Percentiles rank a stretch among this genome's conserved stretches.
phyloP scores from a whole-genome alignment of 495 filamentous ascomycete genomes.

The Cercophora sp. region DNA sequence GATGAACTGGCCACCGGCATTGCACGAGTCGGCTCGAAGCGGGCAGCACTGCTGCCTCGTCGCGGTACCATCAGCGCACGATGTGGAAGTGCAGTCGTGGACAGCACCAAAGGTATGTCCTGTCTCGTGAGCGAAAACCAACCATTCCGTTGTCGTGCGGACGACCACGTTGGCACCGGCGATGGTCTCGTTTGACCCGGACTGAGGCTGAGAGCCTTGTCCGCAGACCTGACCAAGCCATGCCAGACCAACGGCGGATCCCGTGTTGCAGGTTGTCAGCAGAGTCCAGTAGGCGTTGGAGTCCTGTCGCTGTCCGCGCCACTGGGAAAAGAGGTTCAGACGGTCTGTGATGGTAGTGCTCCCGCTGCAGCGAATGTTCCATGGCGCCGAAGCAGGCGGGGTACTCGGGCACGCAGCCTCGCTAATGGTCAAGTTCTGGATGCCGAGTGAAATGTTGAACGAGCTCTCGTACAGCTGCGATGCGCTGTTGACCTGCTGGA shows the following conservation, averaged over 20 bases:
- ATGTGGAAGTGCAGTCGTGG: slow-evolving; percentile 73
- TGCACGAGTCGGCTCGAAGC: slow-evolving; percentile 60
- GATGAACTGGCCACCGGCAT: slow-evolving; percentile 74
- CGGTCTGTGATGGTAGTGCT: slow-evolving; percentile 69
- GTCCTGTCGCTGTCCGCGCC: slow-evolving; percentile 71
- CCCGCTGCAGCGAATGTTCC: slow-evolving; percentile 71
- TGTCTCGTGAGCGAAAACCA: slow-evolving; percentile 93
- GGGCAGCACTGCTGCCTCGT: slow-evolving; percentile 83
- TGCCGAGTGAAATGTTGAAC: slow-evolving; percentile 90
- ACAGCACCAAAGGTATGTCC: slow-evolving; percentile 96
- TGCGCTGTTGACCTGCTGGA: slow-evolving; percentile 79
- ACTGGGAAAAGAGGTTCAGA: slow-evolving; percentile 81
- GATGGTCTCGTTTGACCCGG: slow-evolving; percentile 56
- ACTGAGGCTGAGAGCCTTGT: slow-evolving; percentile 44
- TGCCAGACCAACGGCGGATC: slow-evolving; percentile 82
- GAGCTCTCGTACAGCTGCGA: slow-evolving; percentile 81
- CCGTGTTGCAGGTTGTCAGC: slow-evolving; percentile 79
- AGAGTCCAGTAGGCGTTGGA: slow-evolving; percentile 91
- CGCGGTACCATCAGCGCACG: slow-evolving; percentile 59
- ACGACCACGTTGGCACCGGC: slow-evolving; percentile 88
- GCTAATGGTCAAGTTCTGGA: slow-evolving; percentile 78
- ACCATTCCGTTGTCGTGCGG: slow-evolving; percentile 81
- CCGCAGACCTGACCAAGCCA: slow-evolving; percentile 91
- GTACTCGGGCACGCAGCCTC: slow-evolving; percentile 63
- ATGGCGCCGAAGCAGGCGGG: slow-evolving; percentile 60